Evolutionary conservation across 345 rosid species (phyloP).

Genomic region (Microthlaspi erraticum): DNA sequence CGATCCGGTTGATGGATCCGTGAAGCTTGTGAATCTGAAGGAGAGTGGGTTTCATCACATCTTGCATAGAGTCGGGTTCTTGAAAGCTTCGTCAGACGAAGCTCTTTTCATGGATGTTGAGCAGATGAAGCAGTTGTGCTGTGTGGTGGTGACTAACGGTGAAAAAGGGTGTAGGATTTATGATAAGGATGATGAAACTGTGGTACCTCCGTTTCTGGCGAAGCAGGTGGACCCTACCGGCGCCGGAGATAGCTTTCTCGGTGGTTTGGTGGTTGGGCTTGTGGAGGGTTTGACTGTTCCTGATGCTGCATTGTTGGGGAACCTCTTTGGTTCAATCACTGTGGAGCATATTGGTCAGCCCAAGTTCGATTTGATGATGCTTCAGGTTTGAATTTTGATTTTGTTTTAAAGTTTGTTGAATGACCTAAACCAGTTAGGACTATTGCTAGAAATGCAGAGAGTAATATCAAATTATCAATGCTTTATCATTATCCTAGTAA

Average conservation of each 20-base stretch:
- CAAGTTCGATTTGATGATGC: constrained; percentile 56
- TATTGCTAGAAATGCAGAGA: neutral
- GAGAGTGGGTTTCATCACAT: constrained; percentile 71
- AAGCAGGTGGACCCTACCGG: constrained; percentile 95
- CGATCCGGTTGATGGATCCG: constrained; percentile 63
- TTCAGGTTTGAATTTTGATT: constrained; percentile 63
- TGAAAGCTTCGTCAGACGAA: constrained; percentile 92
- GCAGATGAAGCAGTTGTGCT: constrained; percentile 70
- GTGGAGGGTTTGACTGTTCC: constrained; percentile 75
- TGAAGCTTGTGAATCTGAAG: constrained; percentile 61
- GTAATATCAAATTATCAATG: no score
- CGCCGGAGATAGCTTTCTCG: constrained; percentile 92
- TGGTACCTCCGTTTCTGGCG: constrained; percentile 66
- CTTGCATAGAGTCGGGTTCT: constrained; percentile 62
- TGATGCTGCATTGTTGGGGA: constrained; percentile 94
- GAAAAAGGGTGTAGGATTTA: constrained; percentile 74
- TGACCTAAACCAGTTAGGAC: neutral
- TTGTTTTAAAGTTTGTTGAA: neutral
- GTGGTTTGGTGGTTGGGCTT: constrained; percentile 83
- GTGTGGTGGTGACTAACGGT: constrained; percentile 91
- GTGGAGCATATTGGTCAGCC: constrained; percentile 96
- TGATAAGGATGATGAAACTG: constrained; percentile 55
- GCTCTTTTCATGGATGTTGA: constrained; percentile 80
- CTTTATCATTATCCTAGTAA: neutral
- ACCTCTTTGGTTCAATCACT: constrained; percentile 84